phyloP scores from a whole-genome alignment of 352 stramenopile genomes.

The Phytophthora europaea region DNA sequence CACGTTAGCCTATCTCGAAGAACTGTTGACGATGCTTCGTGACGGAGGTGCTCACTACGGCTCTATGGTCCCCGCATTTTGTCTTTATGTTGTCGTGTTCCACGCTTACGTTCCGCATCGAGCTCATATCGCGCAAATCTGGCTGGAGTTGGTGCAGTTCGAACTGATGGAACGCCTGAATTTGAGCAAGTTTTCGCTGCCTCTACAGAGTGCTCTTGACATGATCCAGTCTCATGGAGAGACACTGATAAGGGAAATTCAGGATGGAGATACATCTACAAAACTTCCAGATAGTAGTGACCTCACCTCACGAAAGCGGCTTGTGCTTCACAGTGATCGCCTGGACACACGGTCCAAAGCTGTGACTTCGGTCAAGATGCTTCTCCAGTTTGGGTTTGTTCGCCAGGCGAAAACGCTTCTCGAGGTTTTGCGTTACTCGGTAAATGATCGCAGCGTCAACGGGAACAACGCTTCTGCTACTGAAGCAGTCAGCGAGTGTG shows the following conservation, averaged over 20 bases:
- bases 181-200: conserved; percentile 44
- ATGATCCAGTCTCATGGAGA: conserved; percentile 53
- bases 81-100: conserved; percentile 67
- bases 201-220: conserved; percentile 66
- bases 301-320: conserved; percentile 24
- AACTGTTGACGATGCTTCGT: conserved; percentile 51
- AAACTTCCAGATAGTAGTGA: background rate
- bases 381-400: conserved; percentile 65
- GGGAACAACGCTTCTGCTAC: conserved; percentile 5
- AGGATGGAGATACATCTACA: conserved; percentile 19
- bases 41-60: conserved; percentile 39
- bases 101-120: conserved; percentile 43
- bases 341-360: conserved; percentile 45
- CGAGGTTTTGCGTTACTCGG: conserved; percentile 42
- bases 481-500: conserved; percentile 18
- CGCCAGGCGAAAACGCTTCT: conserved; percentile 69
- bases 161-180: conserved; percentile 60
- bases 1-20: conserved; percentile 56
- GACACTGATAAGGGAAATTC: conserved; percentile 58
- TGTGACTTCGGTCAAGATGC: conserved; percentile 31
- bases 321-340: conserved; percentile 36
- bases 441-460: background rate
- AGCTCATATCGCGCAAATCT: conserved; percentile 52
- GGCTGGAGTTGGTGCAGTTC: conserved; percentile 66
- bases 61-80: conserved; percentile 52